Percentiles rank a stretch among this genome's conserved stretches.
These are phyloP conservation scores for Smittium culicis DNA, from an alignment of 371 early-diverging fungal species.

Conservation along the genomic window DNA sequence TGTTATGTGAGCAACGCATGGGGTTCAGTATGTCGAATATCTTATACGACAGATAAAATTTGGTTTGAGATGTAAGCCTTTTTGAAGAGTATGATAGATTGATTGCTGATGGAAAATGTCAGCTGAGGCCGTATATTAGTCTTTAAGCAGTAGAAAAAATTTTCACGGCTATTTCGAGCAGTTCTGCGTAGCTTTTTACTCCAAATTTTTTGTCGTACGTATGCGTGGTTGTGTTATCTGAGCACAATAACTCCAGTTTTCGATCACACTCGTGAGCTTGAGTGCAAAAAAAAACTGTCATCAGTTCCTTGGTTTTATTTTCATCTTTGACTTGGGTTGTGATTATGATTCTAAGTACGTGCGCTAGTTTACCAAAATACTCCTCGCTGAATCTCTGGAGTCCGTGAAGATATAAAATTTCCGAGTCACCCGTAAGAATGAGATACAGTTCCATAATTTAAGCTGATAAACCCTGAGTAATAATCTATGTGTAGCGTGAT, in stretches of 20 bases:
- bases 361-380: not conserved
- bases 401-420: not conserved
- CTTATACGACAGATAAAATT: slow-evolving; percentile 1
- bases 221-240: not conserved
- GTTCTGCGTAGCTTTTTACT: not conserved
- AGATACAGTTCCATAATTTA: not conserved
- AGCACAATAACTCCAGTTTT: not conserved
- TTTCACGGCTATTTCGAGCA: not conserved
- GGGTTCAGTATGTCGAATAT: not conserved
- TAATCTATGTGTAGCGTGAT: slow-evolving; percentile 2
- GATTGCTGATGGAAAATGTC: not conserved
- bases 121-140: not conserved
- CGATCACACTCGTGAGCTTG: not conserved
- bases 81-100: not conserved
- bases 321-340: not conserved
- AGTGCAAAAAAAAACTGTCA: not conserved
- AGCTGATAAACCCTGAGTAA: not conserved
- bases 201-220: not conserved
- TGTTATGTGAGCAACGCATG: not conserved
- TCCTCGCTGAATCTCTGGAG: not conserved
- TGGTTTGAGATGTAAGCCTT: slow-evolving; percentile 4
- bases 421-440: not conserved
- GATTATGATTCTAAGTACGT: not conserved
- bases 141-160: not conserved
- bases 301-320: not conserved